Evolutionary conservation across 2,329 filamentous ascomycete genomes (phyloP).

Genomic region (Elsinoe ampelina): DNA sequence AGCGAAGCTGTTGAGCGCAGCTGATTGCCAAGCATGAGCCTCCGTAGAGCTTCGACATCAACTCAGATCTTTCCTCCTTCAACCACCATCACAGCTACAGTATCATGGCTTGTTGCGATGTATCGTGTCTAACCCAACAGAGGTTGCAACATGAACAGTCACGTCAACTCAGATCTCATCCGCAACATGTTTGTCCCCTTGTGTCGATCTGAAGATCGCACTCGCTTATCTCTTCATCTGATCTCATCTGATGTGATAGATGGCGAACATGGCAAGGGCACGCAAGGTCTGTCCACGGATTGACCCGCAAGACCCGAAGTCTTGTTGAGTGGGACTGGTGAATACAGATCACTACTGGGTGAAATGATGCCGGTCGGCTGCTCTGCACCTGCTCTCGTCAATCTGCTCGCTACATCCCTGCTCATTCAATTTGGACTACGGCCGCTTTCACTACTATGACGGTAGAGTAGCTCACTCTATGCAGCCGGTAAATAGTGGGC

Average conservation of each 20-base stretch:
- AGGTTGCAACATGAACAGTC: not conserved
- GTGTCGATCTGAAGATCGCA: not conserved
- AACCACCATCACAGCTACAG: not conserved
- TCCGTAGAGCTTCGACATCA: not conserved
- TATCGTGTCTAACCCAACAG: not conserved
- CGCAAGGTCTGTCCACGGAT: not conserved
- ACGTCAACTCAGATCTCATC: not conserved
- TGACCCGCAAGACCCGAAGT: not conserved
- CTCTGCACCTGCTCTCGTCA: not conserved
- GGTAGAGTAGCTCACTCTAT: not conserved
- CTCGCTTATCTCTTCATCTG: constrained; percentile 2
- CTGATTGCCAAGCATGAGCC: too few species aligned
- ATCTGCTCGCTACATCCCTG: constrained; percentile 4
- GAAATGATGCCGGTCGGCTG: not conserved
- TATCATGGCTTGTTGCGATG: not conserved
- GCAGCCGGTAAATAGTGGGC: not conserved
- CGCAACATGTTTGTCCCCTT: not conserved
- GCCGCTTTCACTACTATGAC: not conserved
- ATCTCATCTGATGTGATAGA: not conserved
- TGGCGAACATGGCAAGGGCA: not conserved
- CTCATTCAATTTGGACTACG: not conserved
- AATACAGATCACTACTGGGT: not conserved
- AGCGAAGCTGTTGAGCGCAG: too few species aligned
- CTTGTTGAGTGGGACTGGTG: not conserved
- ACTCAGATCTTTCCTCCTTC: not conserved